A percentile compares a stretch with the other conserved stretches of the same genome.
These are phyloP conservation scores for Amesomyces nigricolor DNA, from an alignment of 2,329 filamentous ascomycete genomes.

Conservation along the genomic window DNA sequence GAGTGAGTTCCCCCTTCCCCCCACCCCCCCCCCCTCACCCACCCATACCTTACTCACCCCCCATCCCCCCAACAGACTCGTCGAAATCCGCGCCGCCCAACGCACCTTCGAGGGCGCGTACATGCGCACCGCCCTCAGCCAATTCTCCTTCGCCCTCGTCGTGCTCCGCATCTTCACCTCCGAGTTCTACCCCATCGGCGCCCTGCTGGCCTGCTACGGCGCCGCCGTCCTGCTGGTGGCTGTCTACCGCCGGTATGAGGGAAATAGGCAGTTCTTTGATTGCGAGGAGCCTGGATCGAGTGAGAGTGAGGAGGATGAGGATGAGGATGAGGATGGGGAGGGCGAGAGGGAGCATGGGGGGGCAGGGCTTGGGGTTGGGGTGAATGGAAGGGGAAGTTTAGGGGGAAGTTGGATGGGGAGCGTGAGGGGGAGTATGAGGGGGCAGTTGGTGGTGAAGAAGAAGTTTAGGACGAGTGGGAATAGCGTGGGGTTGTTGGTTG, in stretches of 20 bases:
- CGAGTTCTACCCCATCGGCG: constrained; percentile 96
- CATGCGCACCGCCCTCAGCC: constrained; percentile 85
- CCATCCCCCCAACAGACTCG: constrained; percentile 49
- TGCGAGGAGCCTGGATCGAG: constrained; percentile 35
- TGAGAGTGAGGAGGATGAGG: constrained; percentile 27
- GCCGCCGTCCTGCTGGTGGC: constrained; percentile 77
- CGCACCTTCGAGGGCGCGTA: constrained; percentile 97
- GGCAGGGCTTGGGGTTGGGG: too few species aligned
- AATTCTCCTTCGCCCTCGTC: constrained; percentile 92
- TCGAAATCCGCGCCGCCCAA: constrained; percentile 91
- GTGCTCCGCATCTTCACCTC: constrained; percentile 94
- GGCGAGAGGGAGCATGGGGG: neutral
- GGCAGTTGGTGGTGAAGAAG: constrained; percentile 35
- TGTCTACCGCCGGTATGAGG: constrained; percentile 80
- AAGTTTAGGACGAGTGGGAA: constrained; percentile 60
- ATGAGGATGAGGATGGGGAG: too few species aligned
- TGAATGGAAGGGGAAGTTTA: too few species aligned
- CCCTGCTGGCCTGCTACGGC: constrained; percentile 88
- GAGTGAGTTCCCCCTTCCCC: constrained; percentile 48
- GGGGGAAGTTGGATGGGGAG: constrained; percentile 19
- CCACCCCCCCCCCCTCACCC: neutral
- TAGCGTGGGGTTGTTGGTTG: constrained; percentile 53
- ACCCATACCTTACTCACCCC: neutral
- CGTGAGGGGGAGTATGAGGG: neutral
- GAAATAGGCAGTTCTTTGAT: constrained; percentile 89